phyloP scores from a whole-genome alignment of 352 stramenopile species.

The Phytopythium boreale region DNA sequence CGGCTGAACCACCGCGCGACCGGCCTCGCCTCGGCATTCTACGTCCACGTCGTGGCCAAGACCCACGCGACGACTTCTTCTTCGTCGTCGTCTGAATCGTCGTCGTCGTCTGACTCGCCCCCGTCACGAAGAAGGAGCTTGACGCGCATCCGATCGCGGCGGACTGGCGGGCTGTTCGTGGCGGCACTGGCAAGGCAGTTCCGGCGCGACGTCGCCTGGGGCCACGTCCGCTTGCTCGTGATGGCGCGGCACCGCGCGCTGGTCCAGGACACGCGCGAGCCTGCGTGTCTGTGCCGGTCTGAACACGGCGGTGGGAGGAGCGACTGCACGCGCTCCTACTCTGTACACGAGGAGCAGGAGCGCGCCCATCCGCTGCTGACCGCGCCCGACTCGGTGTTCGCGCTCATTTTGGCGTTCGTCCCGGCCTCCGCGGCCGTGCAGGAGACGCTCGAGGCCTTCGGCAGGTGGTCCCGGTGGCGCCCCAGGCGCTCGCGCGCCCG shows the following conservation, averaged over 20 bases:
- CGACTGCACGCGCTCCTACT: background rate
- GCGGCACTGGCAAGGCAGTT: background rate
- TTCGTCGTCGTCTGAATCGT: background rate
- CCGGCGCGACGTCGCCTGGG: background rate
- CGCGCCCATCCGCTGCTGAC: background rate
- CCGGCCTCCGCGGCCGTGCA: background rate
- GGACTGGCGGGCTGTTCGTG: background rate
- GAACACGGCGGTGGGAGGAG: background rate
- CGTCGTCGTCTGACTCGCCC: background rate
- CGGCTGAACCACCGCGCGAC: background rate
- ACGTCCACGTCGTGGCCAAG: background rate
- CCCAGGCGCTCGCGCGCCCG: background rate
- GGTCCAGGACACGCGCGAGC: background rate
- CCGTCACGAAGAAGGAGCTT: background rate
- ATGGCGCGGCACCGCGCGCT: background rate
- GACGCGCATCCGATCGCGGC: background rate
- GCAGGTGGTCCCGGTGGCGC: background rate
- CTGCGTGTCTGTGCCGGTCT: background rate
- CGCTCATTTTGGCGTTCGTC: constrained; percentile 5
- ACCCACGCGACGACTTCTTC: background rate
- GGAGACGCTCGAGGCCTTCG: constrained; percentile 2
- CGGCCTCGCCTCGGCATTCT: background rate
- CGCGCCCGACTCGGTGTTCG: constrained; percentile 4
- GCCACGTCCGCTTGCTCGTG: background rate
- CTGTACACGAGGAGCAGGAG: background rate